Evolutionary conservation across 2,329 filamentous ascomycete genomes (phyloP), one percentile per base, ranked within the genome.

Genomic region (Fusarium ambrosium): DNA sequence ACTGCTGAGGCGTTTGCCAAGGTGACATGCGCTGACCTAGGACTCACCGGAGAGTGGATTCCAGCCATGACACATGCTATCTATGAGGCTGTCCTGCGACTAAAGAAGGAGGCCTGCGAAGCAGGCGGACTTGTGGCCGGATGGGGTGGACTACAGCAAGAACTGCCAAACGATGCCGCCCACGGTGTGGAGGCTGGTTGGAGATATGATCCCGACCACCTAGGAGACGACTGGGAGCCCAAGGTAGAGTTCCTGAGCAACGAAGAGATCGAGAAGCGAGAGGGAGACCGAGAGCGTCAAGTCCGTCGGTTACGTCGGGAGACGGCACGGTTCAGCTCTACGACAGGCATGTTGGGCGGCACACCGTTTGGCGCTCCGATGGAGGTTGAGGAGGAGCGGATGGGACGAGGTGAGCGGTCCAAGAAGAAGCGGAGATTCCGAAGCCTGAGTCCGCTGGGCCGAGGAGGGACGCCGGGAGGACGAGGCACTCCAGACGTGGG

Each of bases 21-120:
- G 80, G 91, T 95, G 74, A 98, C 97, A 0, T 98, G 97, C 81
- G 94, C 95, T 32, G 97, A 99, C 81, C 87, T 99, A 10, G 96
- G 96, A 8, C 86, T 99, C 63, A 89, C 92, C 8, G 95, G 95
- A 55, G 97, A 99, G 85, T 99, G 97, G 95, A 91, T 98, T 6
- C 94, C 95, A 4, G 94, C 95, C 34, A 94, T 99, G 86, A 94
- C 97, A 16, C 96, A 98, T 80, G 97, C 95, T 37, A 98, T 99
- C 77, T 98, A 98, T 83, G 97, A 99, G 83, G 94, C 97, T 11
- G 95, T 97, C 0, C 84, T 98, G 72, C 93, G 94, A 56, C 86
- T 98, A 36, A 98, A 98, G 86, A 99, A 99, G 83, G 97, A 98
- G 80, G 95, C 95, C 1, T 97, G 95, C 79, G 97, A 98, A 82